Evolutionary conservation across 169 alveolate species (phyloP).

Genomic region (Cryptosporidium tyzzeri): DNA sequence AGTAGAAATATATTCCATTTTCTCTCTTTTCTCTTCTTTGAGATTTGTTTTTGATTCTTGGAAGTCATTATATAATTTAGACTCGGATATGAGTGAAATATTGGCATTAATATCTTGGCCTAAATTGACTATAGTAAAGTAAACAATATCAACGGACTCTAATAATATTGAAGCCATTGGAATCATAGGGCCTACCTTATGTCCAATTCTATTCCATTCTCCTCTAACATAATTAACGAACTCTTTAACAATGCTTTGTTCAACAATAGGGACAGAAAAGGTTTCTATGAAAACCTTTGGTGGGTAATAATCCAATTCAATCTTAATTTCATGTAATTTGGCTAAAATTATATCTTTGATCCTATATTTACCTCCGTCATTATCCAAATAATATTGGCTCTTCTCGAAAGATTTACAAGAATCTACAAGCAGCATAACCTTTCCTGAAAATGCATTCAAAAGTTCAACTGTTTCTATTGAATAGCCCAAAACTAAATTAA

Average conservation of each 20-base stretch:
- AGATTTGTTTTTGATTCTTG: not conserved
- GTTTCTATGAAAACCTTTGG: not conserved
- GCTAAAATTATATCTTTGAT: not conserved
- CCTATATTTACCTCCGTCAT: not conserved
- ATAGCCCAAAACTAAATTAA: constrained; percentile 45
- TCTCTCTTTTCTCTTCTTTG: not conserved
- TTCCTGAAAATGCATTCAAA: constrained; percentile 60
- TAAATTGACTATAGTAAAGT: constrained; percentile 28
- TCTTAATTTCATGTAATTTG: not conserved
- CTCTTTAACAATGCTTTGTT: constrained; percentile 29
- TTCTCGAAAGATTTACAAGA: constrained; percentile 32
- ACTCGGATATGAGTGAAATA: not conserved
- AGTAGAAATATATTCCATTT: not conserved
- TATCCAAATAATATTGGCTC: not conserved
- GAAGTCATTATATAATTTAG: not conserved
- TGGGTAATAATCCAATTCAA: constrained; percentile 5
- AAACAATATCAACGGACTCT: constrained; percentile 54
- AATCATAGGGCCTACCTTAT: constrained; percentile 40
- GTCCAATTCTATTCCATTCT: constrained; percentile 68
- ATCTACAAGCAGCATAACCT: constrained; percentile 7
- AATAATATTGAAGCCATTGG: constrained; percentile 61
- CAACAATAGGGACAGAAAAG: constrained; percentile 31
- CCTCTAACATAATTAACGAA: constrained; percentile 10
- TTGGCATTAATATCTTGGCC: not conserved
- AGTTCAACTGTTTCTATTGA: constrained; percentile 59